phyloP scores from a whole-genome alignment of 495 filamentous ascomycete genomes.

The Delitschia confertaspora region DNA sequence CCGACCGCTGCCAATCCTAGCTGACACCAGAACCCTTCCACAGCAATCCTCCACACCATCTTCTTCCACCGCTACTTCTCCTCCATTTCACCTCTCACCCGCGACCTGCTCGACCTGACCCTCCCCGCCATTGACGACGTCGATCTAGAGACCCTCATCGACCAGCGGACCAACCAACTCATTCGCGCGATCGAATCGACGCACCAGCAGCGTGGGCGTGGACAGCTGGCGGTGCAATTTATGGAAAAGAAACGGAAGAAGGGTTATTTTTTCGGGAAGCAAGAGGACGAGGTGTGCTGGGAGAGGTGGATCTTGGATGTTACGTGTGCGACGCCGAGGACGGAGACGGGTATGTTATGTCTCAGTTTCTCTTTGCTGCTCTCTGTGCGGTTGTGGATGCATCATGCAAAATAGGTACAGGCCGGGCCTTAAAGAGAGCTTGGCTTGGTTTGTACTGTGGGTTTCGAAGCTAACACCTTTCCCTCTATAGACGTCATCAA shows the following conservation, averaged over 20 bases:
- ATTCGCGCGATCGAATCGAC: conserved; percentile 48
- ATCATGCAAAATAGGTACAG: background rate
- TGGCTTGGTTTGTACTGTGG: background rate
- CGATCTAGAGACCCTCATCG: conserved; percentile 87
- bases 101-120: conserved; percentile 86
- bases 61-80: conserved; percentile 99
- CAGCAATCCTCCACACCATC: conserved; percentile 90
- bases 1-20: background rate
- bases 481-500: conserved; percentile 61
- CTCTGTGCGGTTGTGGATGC: background rate
- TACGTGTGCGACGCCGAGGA: conserved; percentile 77
- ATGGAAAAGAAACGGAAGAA: conserved; percentile 86
- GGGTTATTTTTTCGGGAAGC: conserved; percentile 55
- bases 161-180: conserved; percentile 69
- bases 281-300: conserved; percentile 91
- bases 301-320: conserved; percentile 91
- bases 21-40: conserved; percentile 1
- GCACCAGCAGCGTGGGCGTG: conserved; percentile 46
- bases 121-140: conserved; percentile 80
- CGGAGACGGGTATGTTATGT: conserved; percentile 74
- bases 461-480: conserved; percentile 4
- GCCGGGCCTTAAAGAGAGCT: too few species aligned
- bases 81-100: conserved; percentile 68
- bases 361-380: too few species aligned
- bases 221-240: conserved; percentile 81